Percentiles rank a stretch among this genome's conserved stretches.
These are phyloP conservation scores for Ogataea wickerhamii DNA, from an alignment of 805 yeast genomes.

Conservation along the genomic window DNA sequence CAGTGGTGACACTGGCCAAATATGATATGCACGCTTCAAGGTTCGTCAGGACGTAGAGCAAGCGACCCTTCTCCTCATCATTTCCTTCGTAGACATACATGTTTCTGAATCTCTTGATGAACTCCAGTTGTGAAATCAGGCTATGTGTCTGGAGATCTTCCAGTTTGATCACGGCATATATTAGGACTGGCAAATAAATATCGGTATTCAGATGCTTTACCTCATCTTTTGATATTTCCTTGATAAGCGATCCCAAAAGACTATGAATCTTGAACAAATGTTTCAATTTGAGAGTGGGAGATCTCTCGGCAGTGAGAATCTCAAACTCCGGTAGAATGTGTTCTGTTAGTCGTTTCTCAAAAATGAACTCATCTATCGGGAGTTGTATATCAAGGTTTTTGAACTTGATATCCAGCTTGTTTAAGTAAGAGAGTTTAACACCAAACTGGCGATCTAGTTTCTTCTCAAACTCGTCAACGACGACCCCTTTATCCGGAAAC, in stretches of 20 bases:
- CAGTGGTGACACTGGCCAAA: slow-evolving; percentile 30
- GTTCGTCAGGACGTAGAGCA: slow-evolving; percentile 34
- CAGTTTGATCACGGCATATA: slow-evolving; percentile 31
- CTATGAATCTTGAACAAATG: slow-evolving; percentile 30
- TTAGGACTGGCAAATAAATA: slow-evolving; percentile 32
- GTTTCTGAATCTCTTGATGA: slow-evolving; percentile 33
- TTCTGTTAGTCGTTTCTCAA: slow-evolving; percentile 21
- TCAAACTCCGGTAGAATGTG: slow-evolving; percentile 30
- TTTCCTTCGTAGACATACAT: slow-evolving; percentile 25
- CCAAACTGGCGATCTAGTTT: slow-evolving; percentile 26
- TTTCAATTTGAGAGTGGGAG: slow-evolving; percentile 34
- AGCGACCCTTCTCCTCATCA: slow-evolving; percentile 31
- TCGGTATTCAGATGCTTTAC: slow-evolving; percentile 30
- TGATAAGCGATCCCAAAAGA: slow-evolving; percentile 24
- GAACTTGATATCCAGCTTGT: slow-evolving; percentile 23
- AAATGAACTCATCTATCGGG: slow-evolving; percentile 23
- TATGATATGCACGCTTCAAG: slow-evolving; percentile 36
- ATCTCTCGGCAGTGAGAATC: slow-evolving; percentile 29
- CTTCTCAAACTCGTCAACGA: slow-evolving; percentile 30
- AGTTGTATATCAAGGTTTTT: slow-evolving; percentile 30
- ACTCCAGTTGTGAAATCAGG: slow-evolving; percentile 30
- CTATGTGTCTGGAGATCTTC: slow-evolving; percentile 28
- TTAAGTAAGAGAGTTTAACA: slow-evolving; percentile 26
- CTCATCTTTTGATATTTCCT: slow-evolving; percentile 13
- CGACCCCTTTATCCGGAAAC: slow-evolving; percentile 29